Percentiles rank a stretch among this genome's conserved stretches.
Conservation (phyloP, 345 rosid genomes). For the Eucalyptus melliodora region DNA sequence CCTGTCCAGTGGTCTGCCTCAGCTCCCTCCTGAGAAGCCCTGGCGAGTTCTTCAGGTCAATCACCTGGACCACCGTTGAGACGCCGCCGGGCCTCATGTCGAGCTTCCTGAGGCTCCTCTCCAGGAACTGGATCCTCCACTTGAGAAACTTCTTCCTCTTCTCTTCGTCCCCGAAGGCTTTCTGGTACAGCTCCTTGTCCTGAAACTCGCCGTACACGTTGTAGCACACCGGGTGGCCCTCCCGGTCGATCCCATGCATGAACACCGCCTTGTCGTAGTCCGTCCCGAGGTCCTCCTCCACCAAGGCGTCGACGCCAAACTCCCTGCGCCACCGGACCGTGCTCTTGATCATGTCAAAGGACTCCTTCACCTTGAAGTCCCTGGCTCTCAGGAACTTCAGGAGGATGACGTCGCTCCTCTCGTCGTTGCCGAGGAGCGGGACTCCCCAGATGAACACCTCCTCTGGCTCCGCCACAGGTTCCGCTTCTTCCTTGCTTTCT, state of each 20-base stretch:
- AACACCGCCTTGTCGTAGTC: slow-evolving; percentile 72
- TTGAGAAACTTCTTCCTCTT: slow-evolving; percentile 57
- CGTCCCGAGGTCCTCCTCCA: slow-evolving; percentile 53
- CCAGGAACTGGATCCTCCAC: slow-evolving; percentile 83
- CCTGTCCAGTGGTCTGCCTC: slow-evolving; percentile 58
- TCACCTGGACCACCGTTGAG: slow-evolving; percentile 56
- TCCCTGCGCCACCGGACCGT: slow-evolving; percentile 66
- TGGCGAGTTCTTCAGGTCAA: slow-evolving; percentile 70
- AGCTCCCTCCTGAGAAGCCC: slow-evolving; percentile 55
- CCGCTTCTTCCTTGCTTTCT: not conserved
- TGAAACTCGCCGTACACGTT: slow-evolving; percentile 76
- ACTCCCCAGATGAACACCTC: slow-evolving; percentile 73
- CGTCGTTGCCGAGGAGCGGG: slow-evolving; percentile 48
- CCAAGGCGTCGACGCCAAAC: slow-evolving; percentile 43
- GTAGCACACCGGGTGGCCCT: slow-evolving; percentile 83
- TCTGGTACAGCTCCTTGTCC: slow-evolving; percentile 49
- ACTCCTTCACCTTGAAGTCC: slow-evolving; percentile 76
- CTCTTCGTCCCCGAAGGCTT: slow-evolving; percentile 50
- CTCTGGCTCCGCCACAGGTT: slow-evolving; percentile 2
- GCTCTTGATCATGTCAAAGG: slow-evolving; percentile 66
- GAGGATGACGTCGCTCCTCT: slow-evolving; percentile 66
- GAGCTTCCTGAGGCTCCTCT: slow-evolving; percentile 64
- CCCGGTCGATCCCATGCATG: slow-evolving; percentile 62
- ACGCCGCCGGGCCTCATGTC: slow-evolving; percentile 60
- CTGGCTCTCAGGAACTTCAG: slow-evolving; percentile 77